Evolutionary conservation across 768 basidiomycete genomes (phyloP).

Genomic region (Tylopilus sp.): DNA sequence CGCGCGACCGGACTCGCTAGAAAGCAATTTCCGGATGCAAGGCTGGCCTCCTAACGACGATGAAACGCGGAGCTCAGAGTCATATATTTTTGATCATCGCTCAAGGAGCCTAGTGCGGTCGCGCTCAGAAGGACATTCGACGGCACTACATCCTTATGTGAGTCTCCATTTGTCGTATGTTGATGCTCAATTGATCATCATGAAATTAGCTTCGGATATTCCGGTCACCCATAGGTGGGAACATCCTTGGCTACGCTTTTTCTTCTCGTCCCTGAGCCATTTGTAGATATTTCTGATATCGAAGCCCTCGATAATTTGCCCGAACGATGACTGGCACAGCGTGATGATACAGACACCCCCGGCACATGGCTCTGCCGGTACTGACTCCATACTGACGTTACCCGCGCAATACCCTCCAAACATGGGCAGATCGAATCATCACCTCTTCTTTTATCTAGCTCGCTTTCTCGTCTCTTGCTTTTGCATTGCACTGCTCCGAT

Average conservation of each 20-base stretch:
- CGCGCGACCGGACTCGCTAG: conserved; percentile 14
- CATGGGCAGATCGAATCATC: neutral
- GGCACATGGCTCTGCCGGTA: neutral
- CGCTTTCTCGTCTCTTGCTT: conserved; percentile 1
- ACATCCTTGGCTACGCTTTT: neutral
- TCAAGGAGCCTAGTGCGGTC: conserved; percentile 29
- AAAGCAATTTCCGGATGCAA: conserved; percentile 25
- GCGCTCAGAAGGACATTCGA: conserved; percentile 27
- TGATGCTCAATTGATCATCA: conserved; percentile 9
- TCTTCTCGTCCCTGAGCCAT: neutral
- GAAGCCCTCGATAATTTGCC: conserved; percentile 23
- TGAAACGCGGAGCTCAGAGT: conserved; percentile 15
- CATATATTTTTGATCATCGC: conserved; percentile 27
- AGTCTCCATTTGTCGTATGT: conserved; percentile 1
- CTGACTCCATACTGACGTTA: neutral
- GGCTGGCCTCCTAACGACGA: conserved; percentile 16
- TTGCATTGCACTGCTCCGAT: conserved; percentile 8
- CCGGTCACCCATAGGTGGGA: conserved; percentile 32
- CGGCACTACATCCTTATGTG: conserved; percentile 30
- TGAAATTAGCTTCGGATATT: conserved; percentile 26
- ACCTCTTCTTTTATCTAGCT: neutral
- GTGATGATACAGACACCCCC: conserved; percentile 2
- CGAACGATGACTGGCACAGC: conserved; percentile 16
- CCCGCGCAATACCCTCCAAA: neutral
- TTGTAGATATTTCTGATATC: conserved; percentile 27